These are phyloP conservation scores for Termitomyces sp. DNA, from an alignment of 768 basidiomycete species.

Conservation along the genomic window DNA sequence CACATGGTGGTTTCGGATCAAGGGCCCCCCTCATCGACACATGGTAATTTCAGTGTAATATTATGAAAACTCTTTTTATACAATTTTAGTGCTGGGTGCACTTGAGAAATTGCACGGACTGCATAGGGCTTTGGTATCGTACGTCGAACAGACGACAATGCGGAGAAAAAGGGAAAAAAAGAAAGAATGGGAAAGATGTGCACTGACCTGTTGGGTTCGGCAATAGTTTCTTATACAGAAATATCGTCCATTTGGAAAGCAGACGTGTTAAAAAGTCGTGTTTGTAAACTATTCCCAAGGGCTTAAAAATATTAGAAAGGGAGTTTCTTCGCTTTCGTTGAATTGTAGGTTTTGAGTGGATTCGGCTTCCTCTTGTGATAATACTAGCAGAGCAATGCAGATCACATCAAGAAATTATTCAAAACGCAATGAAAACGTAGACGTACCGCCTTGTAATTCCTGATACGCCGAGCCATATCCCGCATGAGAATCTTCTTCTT, in stretches of 20 bases:
- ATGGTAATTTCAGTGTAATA: no score
- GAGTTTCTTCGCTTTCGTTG: conserved; percentile 47
- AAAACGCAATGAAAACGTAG: neutral
- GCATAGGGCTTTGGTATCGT: neutral
- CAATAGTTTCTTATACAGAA: neutral
- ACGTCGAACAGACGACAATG: neutral
- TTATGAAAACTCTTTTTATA: no score
- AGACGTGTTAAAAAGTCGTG: neutral
- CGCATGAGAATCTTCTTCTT: conserved; percentile 55
- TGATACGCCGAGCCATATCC: conserved; percentile 64
- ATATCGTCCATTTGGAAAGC: neutral
- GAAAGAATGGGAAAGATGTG: neutral
- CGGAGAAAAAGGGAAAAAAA: neutral
- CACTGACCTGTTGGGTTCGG: neutral
- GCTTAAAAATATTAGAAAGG: conserved; percentile 41
- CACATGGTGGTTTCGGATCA: no score
- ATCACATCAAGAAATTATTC: conserved; percentile 2
- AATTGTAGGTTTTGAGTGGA: conserved; percentile 51
- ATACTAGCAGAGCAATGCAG: conserved; percentile 25
- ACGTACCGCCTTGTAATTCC: conserved; percentile 61
- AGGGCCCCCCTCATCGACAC: no score
- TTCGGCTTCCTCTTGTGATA: conserved; percentile 49
- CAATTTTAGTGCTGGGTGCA: neutral
- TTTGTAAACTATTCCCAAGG: neutral
- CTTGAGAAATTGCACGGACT: neutral